Conservation (phyloP, 805 yeast genomes). For the Brettanomyces nanus region DNA sequence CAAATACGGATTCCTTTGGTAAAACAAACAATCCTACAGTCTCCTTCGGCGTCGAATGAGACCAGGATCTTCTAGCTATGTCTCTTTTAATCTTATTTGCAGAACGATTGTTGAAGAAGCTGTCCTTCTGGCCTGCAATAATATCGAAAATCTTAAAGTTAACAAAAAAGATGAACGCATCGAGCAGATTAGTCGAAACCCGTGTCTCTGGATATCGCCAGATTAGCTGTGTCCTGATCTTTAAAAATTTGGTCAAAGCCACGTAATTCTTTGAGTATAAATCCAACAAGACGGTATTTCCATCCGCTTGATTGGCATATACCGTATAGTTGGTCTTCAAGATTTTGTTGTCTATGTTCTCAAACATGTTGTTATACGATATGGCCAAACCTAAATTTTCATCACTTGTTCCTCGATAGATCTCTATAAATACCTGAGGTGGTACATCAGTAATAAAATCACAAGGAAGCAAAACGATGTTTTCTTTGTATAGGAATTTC, state of each 20-base stretch:
- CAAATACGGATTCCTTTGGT: slow-evolving; percentile 62
- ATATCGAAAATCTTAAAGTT: slow-evolving; percentile 44
- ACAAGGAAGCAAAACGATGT: slow-evolving; percentile 84
- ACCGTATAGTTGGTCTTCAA: slow-evolving; percentile 62
- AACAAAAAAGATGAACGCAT: slow-evolving; percentile 66
- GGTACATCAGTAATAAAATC: slow-evolving; percentile 91
- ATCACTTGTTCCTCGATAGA: slow-evolving; percentile 64
- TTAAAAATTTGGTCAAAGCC: slow-evolving; percentile 61
- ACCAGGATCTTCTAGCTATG: slow-evolving; percentile 88
- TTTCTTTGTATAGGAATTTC: slow-evolving; percentile 20
- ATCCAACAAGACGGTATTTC: slow-evolving; percentile 52
- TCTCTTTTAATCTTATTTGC: slow-evolving; percentile 71
- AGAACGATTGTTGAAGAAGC: slow-evolving; percentile 32
- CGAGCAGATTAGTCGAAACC: slow-evolving; percentile 68
- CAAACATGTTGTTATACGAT: slow-evolving; percentile 67
- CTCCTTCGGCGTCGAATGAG: slow-evolving; percentile 50
- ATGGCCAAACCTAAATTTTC: slow-evolving; percentile 66
- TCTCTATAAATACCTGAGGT: slow-evolving; percentile 80
- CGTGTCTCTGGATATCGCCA: slow-evolving; percentile 81
- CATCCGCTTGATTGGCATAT: slow-evolving; percentile 42
- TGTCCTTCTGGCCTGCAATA: slow-evolving; percentile 30
- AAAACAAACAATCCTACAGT: slow-evolving; percentile 62
- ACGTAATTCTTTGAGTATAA: slow-evolving; percentile 61
- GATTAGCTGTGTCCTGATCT: slow-evolving; percentile 75
- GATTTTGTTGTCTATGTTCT: slow-evolving; percentile 69